Percentiles rank a stretch among this genome's conserved stretches.
phyloP scores from a whole-genome alignment of 1,139 yeast genomes.

The Saccharomyces uvarum region DNA sequence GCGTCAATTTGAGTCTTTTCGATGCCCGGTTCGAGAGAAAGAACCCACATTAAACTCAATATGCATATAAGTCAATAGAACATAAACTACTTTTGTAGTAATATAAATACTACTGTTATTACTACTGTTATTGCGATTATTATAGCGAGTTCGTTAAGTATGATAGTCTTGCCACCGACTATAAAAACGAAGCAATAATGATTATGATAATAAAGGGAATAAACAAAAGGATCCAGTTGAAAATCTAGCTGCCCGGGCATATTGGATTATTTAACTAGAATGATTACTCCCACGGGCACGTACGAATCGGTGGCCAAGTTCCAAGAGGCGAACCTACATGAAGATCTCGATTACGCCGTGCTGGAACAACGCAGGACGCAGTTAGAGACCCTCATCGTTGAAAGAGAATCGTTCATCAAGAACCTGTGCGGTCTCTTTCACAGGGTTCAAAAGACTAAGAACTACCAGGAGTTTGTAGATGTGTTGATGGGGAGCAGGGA shows the following conservation, averaged over 20 bases:
- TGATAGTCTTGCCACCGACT: neutral
- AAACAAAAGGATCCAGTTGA: neutral
- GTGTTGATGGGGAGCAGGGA: conserved; percentile 21
- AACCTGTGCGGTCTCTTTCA: conserved; percentile 24
- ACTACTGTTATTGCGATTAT: neutral
- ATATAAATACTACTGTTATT: neutral
- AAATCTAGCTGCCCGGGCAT: neutral
- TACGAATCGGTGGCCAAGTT: conserved; percentile 16
- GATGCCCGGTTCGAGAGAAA: conserved; percentile 65
- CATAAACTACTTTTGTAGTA: neutral
- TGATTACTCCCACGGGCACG: conserved; percentile 11
- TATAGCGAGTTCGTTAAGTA: neutral
- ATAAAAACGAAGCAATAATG: neutral
- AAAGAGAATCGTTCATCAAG: conserved; percentile 19
- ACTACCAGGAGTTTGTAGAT: conserved; percentile 29
- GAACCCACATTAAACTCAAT: conserved; percentile 39
- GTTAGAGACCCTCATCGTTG: conserved; percentile 16
- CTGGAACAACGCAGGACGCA: conserved; percentile 20
- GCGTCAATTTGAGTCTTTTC: conserved; percentile 56
- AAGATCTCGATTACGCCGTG: conserved; percentile 20
- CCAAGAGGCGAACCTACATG: conserved; percentile 19
- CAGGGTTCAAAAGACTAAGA: conserved; percentile 25
- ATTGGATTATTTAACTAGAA: neutral
- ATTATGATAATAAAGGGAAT: neutral
- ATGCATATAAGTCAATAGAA: neutral